Evolutionary conservation across 176 grass and related monocot genomes (phyloP).

Genomic region (Juncus inflexus): DNA sequence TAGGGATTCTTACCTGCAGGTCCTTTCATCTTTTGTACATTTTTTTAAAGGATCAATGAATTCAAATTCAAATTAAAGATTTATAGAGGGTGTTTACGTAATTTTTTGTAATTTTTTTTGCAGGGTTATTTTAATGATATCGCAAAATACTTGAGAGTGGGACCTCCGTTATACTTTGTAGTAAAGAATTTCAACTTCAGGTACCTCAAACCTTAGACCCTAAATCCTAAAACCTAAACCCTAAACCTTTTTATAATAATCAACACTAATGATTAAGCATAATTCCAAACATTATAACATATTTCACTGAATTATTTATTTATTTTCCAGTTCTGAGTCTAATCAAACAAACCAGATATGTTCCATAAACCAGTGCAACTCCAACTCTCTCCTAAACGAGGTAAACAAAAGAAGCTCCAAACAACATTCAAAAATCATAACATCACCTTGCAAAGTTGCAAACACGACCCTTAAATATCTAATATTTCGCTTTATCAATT

Average conservation of each 20-base stretch:
- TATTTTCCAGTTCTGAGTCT: conserved; percentile 68
- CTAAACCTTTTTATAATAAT: conserved; percentile 11
- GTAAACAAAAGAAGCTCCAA: conserved; percentile 31
- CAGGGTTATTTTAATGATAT: conserved; percentile 91
- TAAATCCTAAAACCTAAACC: neutral
- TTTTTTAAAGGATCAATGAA: neutral
- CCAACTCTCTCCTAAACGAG: conserved; percentile 92
- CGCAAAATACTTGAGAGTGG: conserved; percentile 85
- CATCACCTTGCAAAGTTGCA: neutral
- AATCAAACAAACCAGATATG: conserved; percentile 83
- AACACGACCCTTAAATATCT: conserved; percentile 4
- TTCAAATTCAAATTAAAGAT: conserved; percentile 5
- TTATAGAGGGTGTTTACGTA: neutral
- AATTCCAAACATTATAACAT: neutral
- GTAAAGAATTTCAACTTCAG: conserved; percentile 98
- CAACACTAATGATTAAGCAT: neutral
- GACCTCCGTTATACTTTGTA: conserved; percentile 95
- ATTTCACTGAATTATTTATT: conserved; percentile 8
- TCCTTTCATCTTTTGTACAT: conserved; percentile 9
- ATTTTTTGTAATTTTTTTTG: conserved; percentile 12
- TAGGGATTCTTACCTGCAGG: conserved; percentile 93
- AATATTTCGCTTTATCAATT: neutral
- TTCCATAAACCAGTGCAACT: conserved; percentile 89
- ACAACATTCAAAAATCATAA: neutral
- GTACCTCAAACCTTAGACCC: conserved; percentile 24